phyloP scores from a whole-genome alignment of 2,329 filamentous ascomycete genomes.

The Phoma sp. region DNA sequence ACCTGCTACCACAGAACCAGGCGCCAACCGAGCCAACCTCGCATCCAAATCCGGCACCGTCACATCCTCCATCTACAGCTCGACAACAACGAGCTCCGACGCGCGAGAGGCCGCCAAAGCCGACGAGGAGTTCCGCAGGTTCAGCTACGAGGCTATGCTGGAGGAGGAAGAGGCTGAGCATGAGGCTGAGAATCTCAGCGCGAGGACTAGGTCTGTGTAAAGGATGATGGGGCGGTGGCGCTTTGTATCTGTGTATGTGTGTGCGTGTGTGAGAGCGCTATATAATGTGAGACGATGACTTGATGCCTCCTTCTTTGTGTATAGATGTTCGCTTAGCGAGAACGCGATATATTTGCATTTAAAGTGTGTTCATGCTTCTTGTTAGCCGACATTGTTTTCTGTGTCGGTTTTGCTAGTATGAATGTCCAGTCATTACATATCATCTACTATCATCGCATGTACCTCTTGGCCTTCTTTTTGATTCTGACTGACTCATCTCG shows the following conservation, averaged over 20 bases:
- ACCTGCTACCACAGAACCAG: not conserved
- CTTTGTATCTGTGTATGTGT: too few species aligned
- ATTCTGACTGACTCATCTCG: too few species aligned
- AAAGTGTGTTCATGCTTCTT: too few species aligned
- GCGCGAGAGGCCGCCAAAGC: conserved; percentile 18
- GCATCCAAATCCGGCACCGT: conserved; percentile 5
- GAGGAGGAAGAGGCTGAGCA: conserved; percentile 1
- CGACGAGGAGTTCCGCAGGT: conserved; percentile 27
- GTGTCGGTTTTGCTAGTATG: too few species aligned
- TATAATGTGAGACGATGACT: not conserved
- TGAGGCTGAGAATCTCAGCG: not conserved
- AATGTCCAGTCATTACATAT: too few species aligned
- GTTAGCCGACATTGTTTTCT: too few species aligned
- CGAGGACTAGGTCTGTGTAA: not conserved
- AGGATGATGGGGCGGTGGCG: not conserved
- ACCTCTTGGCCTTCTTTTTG: too few species aligned
- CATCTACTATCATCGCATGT: too few species aligned
- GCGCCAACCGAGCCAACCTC: not conserved
- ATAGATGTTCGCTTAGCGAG: not conserved
- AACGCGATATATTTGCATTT: not conserved
- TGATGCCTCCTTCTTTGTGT: not conserved
- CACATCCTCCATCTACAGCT: conserved; percentile 14
- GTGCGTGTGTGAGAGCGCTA: too few species aligned
- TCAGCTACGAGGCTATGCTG: conserved; percentile 27
- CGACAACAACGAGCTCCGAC: conserved; percentile 18